phyloP scores from a whole-genome alignment of 2,329 filamentous ascomycete genomes.

The Stagonosporopsis chrysanthemi region DNA sequence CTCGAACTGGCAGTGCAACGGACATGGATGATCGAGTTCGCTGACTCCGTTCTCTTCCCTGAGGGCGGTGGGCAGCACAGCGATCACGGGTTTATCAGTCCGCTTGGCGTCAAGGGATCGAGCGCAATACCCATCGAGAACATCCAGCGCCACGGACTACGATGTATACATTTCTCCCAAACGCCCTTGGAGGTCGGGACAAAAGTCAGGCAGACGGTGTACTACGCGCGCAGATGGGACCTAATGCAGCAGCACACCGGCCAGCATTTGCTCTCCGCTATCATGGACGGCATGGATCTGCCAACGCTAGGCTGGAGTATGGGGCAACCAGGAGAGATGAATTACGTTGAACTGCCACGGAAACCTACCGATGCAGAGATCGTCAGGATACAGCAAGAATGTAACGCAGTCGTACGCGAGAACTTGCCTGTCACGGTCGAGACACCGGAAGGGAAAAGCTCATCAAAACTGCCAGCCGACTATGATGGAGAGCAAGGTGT shows the following conservation, averaged over 20 bases:
- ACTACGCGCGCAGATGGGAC: conserved; percentile 43
- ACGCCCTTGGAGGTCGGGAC: conserved; percentile 82
- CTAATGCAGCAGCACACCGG: conserved; percentile 49
- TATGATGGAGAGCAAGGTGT: conserved; percentile 45
- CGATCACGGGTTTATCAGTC: conserved; percentile 40
- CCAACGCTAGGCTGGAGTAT: conserved; percentile 44
- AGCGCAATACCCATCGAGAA: conserved; percentile 38
- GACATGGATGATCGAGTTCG: conserved; percentile 42
- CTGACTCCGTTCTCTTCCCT: conserved; percentile 44
- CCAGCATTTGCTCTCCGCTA: conserved; percentile 44
- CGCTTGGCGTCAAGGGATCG: conserved; percentile 22
- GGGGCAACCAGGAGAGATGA: conserved; percentile 44
- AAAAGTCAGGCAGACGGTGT: conserved; percentile 37
- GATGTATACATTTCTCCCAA: conserved; percentile 79
- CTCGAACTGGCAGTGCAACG: conserved; percentile 23
- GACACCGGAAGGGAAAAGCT: conserved; percentile 36
- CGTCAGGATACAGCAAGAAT: conserved; percentile 34
- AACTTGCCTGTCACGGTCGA: conserved; percentile 42
- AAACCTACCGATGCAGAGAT: conserved; percentile 40
- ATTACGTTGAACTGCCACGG: conserved; percentile 43
- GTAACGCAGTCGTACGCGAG: conserved; percentile 38
- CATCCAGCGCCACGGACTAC: conserved; percentile 59
- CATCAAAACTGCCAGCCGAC: conserved; percentile 39
- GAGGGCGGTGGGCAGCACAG: conserved; percentile 46
- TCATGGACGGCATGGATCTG: conserved; percentile 42